A percentile compares a stretch with the other conserved stretches of the same genome.
Conservation (phyloP, 1,139 yeast genomes). For the Hyphopichia burtonii region DNA sequence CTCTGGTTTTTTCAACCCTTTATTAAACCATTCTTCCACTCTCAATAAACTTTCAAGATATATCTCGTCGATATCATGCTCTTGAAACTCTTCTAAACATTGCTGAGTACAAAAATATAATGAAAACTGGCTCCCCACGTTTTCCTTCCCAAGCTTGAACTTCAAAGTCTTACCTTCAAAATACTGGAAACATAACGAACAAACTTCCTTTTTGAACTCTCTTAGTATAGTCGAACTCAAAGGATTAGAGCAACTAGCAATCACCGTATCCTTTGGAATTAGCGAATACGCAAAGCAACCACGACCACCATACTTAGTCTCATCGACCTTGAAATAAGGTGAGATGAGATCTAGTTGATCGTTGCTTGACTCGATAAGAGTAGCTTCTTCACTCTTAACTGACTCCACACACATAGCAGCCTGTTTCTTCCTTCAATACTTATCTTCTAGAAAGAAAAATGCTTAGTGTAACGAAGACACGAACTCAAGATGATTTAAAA, state of each 20-base stretch:
- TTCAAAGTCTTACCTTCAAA: slow-evolving; percentile 50
- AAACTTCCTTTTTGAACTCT: slow-evolving; percentile 66
- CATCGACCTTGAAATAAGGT: slow-evolving; percentile 33
- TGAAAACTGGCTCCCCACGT: slow-evolving; percentile 10
- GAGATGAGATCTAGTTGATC: slow-evolving; percentile 14
- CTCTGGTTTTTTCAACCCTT: slow-evolving; percentile 23
- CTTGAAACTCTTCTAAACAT: slow-evolving; percentile 39
- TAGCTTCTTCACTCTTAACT: slow-evolving; percentile 6
- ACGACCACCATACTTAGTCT: slow-evolving; percentile 59
- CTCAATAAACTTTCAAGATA: slow-evolving; percentile 21
- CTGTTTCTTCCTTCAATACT: too few species aligned
- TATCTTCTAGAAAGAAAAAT: too few species aligned
- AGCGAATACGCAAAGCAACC: slow-evolving; percentile 55
- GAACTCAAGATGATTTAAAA: neutral
- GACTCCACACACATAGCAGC: neutral
- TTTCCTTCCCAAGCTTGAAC: slow-evolving; percentile 18
- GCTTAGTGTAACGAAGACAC: too few species aligned
- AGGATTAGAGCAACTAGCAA: slow-evolving; percentile 42
- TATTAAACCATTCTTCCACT: slow-evolving; percentile 25
- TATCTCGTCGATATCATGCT: slow-evolving; percentile 20
- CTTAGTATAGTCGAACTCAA: slow-evolving; percentile 49
- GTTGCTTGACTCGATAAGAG: slow-evolving; percentile 6
- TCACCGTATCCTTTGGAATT: slow-evolving; percentile 40
- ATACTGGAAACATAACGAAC: slow-evolving; percentile 55
- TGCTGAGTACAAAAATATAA: slow-evolving; percentile 56